A percentile compares a stretch with the other conserved stretches of the same genome.
These are phyloP conservation scores for Macrophomina phaseolina DNA, from an alignment of 2,329 filamentous ascomycete genomes.

Conservation along the genomic window DNA sequence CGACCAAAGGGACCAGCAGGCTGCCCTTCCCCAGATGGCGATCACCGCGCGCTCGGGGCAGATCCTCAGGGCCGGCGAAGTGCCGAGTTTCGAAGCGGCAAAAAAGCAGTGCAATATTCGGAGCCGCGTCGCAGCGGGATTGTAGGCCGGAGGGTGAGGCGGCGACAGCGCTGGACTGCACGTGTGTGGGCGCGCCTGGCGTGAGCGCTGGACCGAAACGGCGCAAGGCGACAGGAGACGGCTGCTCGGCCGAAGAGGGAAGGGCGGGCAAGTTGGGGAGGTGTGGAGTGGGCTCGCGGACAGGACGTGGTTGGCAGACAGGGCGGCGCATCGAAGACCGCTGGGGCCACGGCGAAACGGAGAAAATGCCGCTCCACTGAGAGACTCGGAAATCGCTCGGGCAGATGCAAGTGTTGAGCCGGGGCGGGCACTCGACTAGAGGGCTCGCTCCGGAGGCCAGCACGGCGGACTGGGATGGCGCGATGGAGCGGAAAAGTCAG, in stretches of 20 bases:
- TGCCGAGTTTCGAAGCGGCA: conserved; percentile 13
- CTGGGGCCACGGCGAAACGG: conserved; percentile 12
- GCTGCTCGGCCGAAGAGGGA: conserved; percentile 3
- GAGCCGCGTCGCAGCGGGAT: not conserved
- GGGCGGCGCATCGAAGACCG: conserved; percentile 23
- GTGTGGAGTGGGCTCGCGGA: conserved; percentile 9
- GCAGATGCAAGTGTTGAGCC: not conserved
- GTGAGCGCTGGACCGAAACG: not conserved
- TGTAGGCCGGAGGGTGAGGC: not conserved
- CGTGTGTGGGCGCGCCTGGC: conserved; percentile 19
- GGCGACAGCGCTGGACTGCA: conserved; percentile 9
- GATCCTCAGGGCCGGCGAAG: conserved; percentile 24
- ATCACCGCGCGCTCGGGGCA: conserved; percentile 7
- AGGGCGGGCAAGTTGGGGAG: conserved; percentile 7
- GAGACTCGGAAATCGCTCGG: conserved; percentile 22
- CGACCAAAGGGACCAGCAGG: conserved; percentile 14
- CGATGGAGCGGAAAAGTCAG: conserved; percentile 26
- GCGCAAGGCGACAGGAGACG: not conserved
- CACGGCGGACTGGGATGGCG: conserved; percentile 13
- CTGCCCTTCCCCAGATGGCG: conserved; percentile 24
- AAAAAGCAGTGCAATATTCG: conserved; percentile 5
- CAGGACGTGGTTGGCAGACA: not conserved
- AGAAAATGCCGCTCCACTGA: conserved; percentile 16
- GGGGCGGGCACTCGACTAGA: conserved; percentile 11
- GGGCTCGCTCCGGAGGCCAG: conserved; percentile 17